A percentile compares a stretch with the other conserved stretches of the same genome.
phyloP scores from a whole-genome alignment of 1,284 basidiomycete species.

The Agaricales sp. region DNA sequence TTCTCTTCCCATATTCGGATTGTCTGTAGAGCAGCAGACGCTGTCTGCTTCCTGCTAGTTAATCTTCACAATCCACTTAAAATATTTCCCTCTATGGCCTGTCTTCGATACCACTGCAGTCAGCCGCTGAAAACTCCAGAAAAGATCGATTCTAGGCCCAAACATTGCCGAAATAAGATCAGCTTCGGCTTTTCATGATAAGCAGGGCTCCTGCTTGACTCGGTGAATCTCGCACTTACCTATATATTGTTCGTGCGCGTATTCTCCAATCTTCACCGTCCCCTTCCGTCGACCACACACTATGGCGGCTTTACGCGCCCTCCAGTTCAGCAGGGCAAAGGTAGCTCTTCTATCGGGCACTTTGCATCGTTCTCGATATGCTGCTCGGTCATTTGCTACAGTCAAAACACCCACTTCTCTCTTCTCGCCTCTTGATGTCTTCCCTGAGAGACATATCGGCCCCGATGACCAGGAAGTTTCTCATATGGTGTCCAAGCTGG shows the following conservation, averaged over 20 bases:
- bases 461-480: slow-evolving; percentile 70
- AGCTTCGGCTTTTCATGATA: slow-evolving; percentile 9
- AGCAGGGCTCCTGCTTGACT: neutral
- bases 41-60: neutral
- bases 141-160: too few species aligned
- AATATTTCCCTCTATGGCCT: neutral
- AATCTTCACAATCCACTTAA: neutral
- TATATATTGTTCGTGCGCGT: neutral
- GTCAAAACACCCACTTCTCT: slow-evolving; percentile 46
- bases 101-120: too few species aligned
- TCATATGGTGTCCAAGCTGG: slow-evolving; percentile 73
- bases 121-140: neutral
- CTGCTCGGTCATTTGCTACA: slow-evolving; percentile 42
- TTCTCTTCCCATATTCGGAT: too few species aligned
- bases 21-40: too few species aligned
- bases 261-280: neutral
- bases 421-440: slow-evolving; percentile 81
- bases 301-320: slow-evolving; percentile 40
- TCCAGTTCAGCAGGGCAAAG: slow-evolving; percentile 10
- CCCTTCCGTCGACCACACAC: neutral
- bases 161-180: slow-evolving; percentile 19
- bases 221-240: slow-evolving; percentile 2
- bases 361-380: neutral
- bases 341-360: neutral
- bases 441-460: slow-evolving; percentile 83